phyloP scores from a whole-genome alignment of 1,284 basidiomycete genomes.

The Pholiota adiposa region DNA sequence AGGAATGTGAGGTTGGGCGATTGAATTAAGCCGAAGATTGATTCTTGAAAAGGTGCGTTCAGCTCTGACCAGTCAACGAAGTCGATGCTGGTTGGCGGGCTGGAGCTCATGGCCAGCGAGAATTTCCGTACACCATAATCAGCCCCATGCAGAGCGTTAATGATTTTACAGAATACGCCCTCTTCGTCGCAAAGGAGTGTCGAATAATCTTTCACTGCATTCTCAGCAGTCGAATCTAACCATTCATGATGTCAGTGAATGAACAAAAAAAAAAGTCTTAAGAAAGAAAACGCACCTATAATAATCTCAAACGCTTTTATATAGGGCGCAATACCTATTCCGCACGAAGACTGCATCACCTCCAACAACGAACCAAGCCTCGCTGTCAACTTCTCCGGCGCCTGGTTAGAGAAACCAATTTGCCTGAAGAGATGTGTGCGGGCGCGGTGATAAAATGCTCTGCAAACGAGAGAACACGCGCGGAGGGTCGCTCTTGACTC shows the following conservation, averaged over 20 bases:
- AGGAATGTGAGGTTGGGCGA: conserved; percentile 8
- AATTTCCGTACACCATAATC: conserved; percentile 9
- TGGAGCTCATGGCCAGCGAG: conserved; percentile 13
- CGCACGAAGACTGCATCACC: not conserved
- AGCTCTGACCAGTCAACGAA: conserved; percentile 9
- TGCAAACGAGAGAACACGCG: conserved; percentile 8
- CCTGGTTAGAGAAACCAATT: conserved; percentile 5
- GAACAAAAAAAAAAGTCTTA: not conserved
- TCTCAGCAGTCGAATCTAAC: conserved; percentile 1
- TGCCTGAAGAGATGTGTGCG: conserved; percentile 10
- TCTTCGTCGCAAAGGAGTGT: not conserved
- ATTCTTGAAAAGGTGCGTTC: not conserved
- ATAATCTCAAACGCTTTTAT: conserved; percentile 11
- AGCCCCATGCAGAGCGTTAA: conserved; percentile 3
- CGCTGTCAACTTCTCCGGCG: not conserved
- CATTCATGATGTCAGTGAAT: not conserved
- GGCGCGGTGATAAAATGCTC: conserved; percentile 8
- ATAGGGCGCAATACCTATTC: conserved; percentile 8
- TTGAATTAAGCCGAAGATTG: conserved; percentile 2
- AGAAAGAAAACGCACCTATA: conserved; percentile 1
- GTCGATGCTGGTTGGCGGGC: not conserved
- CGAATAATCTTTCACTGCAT: not conserved
- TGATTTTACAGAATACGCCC: not conserved
- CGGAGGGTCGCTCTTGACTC: not conserved
- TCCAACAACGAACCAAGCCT: conserved; percentile 2